A percentile compares a stretch with the other conserved stretches of the same genome.
These are phyloP conservation scores for Aegilops speltoides DNA, from an alignment of 176 grass and related monocot genomes.

Conservation along the genomic window DNA sequence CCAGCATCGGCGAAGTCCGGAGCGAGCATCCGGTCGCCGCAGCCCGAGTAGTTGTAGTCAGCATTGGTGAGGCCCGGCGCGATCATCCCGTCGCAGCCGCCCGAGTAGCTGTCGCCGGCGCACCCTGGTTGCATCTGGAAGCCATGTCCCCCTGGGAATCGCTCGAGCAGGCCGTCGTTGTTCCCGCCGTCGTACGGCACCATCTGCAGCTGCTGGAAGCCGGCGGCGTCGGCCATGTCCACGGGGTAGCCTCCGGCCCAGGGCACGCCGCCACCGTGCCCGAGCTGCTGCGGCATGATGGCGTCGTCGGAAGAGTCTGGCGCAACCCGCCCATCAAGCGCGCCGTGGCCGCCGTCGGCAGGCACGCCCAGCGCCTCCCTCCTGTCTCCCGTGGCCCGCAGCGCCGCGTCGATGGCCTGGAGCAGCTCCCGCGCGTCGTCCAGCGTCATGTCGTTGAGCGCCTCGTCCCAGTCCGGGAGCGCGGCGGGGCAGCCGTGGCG, in stretches of 20 bases:
- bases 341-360: not conserved
- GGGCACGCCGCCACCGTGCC: not conserved
- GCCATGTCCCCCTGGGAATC: not conserved
- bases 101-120: not conserved
- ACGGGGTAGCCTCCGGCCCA: not conserved
- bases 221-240: not conserved
- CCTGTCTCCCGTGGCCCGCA: not conserved
- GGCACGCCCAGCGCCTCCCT: not conserved
- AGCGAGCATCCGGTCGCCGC: too few relatives aligned
- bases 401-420: not conserved
- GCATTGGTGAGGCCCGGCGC: not conserved
- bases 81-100: not conserved
- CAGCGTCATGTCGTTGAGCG: not conserved
- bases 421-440: not conserved
- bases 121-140: not conserved
- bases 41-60: not conserved
- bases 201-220: slow-evolving; percentile 14
- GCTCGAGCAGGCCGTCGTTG: not conserved
- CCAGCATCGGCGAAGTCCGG: too few relatives aligned
- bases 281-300: not conserved
- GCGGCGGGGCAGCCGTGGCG: not conserved
- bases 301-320: not conserved
- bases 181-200: not conserved
- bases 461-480: slow-evolving; percentile 16
- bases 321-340: not conserved